Evolutionary conservation across 1,284 basidiomycete genomes (phyloP).

Genomic region (Ganoderma meredithae): DNA sequence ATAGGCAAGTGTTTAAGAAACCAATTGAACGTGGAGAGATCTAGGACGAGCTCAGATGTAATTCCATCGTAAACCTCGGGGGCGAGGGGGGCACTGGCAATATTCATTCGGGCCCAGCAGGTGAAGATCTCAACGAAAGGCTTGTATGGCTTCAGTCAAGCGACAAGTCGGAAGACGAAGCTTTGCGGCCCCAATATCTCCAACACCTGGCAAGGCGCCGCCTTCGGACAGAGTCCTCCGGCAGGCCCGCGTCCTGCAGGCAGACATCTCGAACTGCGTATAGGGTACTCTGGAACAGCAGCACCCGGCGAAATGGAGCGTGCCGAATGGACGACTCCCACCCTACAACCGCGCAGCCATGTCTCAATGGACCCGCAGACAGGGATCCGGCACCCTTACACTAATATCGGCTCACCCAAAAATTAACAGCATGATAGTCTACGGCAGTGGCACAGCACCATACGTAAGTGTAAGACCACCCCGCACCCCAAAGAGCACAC

Average conservation of each 20-base stretch:
- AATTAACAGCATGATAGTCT: background rate
- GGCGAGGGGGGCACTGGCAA: no score
- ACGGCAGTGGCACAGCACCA: conserved; percentile 5
- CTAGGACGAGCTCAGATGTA: no score
- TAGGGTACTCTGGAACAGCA: background rate
- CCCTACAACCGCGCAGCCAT: background rate
- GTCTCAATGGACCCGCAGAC: background rate
- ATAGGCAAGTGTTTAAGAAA: conserved; percentile 9
- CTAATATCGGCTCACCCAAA: background rate
- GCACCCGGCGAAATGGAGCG: background rate
- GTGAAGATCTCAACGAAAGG: no score
- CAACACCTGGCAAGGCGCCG: no score
- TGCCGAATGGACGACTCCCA: background rate
- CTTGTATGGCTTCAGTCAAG: no score
- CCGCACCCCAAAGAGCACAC: conserved; percentile 1
- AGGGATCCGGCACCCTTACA: background rate
- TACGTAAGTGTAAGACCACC: background rate
- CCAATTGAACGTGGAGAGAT: no score
- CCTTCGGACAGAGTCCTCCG: no score
- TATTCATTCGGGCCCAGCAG: no score
- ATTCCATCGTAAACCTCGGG: no score
- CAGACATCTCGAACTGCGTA: background rate
- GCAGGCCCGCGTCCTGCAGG: background rate
- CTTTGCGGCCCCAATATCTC: no score
- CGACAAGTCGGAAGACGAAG: no score